Evolutionary conservation across 352 stramenopile species (phyloP), one percentile per base, ranked within the genome.

Genomic region (Globisporangium parvum): DNA sequence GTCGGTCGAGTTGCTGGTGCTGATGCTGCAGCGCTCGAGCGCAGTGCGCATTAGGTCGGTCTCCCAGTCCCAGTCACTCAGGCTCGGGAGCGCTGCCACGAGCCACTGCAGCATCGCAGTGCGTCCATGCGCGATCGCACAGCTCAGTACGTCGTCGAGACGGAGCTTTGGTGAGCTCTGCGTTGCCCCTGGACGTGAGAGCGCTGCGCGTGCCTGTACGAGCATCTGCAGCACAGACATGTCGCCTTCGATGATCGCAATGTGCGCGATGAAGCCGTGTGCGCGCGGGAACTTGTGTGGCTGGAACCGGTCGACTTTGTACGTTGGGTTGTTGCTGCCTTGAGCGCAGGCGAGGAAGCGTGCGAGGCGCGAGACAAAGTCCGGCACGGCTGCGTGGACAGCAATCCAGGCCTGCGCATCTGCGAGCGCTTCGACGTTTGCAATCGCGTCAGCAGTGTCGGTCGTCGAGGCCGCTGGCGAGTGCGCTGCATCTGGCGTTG

Each of bases 281-380:
- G 14, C 18, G 12, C 49, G 51, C 3, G 54, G 54, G 45, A 55
- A 60, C 33, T 48, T 54, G 35, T 48, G 45, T 20, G 46, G 54
- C 9, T 49, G 54, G 54, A 60, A 60, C 20, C 35, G 54, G 24
- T 60, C 54, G 12, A 60, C 54, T 9, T 60, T 53, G 54, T 60
- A 60, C 20, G 47, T 60, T 17, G 54, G 54, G 24, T 14, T 26
- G n/a, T 33, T 18, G 9, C n/a, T 33, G n/a, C 33, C 37, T 20
- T 55, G 33, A 6, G 42, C 20, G 11, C 31, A 14, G 1, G 31
- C 15, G 11, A 55, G 20, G 35, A 55, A 55, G n/a, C 46, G 49
- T 15, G n/a, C 31, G n/a, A 55, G 18, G 49, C 31, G 33, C 17
- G 35, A 28, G n/a, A 40, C 31, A 24, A 55, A 55, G n/a, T 45